These are phyloP conservation scores for Pugionium cornutum DNA, from an alignment of 345 rosid genomes.

Conservation along the genomic window DNA sequence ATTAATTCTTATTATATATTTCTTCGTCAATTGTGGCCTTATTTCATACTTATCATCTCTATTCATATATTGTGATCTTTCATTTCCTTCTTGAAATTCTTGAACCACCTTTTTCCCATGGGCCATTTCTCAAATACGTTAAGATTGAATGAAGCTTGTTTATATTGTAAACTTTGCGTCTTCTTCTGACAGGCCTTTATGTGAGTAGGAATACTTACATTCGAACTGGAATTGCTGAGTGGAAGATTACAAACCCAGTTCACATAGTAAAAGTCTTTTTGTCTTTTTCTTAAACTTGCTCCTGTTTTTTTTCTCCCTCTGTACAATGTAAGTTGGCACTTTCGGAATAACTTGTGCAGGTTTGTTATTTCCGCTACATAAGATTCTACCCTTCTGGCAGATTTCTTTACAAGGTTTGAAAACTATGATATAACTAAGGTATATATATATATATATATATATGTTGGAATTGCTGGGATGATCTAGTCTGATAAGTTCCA, in stretches of 20 bases:
- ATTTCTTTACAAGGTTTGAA: constrained; percentile 83
- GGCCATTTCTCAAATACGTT: not conserved
- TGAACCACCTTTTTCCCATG: too few species aligned
- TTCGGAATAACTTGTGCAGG: constrained; percentile 47
- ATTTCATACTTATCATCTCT: not conserved
- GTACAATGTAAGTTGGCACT: constrained; percentile 4
- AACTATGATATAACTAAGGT: not conserved
- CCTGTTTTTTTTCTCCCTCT: not conserved
- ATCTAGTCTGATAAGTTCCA: not conserved
- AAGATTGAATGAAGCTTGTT: not conserved
- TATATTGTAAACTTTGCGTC: constrained; percentile 21
- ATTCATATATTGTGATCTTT: not conserved
- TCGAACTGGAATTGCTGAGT: constrained; percentile 83
- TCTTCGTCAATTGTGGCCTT: constrained; percentile 1
- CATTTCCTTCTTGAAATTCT: too few species aligned
- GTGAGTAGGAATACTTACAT: constrained; percentile 96
- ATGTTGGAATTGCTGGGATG: constrained; percentile 13
- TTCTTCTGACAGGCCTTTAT: constrained; percentile 62
- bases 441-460: not conserved
- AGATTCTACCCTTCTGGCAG: constrained; percentile 88
- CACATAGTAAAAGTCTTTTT: constrained; percentile 61
- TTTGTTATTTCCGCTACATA: constrained; percentile 86
- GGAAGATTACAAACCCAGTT: constrained; percentile 94
- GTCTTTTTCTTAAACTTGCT: constrained; percentile 15
- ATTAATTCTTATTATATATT: not conserved